Conservation (phyloP, 352 stramenopile species). For the Globisporangium polare region DNA sequence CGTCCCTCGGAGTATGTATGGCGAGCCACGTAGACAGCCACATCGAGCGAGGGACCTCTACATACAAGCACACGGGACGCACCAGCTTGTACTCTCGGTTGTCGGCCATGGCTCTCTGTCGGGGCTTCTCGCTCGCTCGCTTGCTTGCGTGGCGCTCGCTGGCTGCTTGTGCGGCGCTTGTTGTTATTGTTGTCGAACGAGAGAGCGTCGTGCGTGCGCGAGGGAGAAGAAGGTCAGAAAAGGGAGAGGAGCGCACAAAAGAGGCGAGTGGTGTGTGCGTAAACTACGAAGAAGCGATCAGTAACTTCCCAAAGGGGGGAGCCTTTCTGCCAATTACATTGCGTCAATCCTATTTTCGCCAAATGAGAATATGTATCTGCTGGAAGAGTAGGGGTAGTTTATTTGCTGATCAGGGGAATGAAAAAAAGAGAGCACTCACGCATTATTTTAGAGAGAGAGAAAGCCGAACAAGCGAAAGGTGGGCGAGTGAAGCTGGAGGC, state of each 20-base stretch:
- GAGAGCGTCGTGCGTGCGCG: constrained; percentile 2
- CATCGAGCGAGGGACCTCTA: background rate
- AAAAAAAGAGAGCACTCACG: too few relatives aligned
- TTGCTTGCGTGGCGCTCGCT: background rate
- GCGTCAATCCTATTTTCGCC: too few relatives aligned
- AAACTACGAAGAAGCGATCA: background rate
- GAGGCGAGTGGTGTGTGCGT: background rate
- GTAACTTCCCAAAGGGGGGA: too few relatives aligned
- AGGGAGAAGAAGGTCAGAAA: background rate
- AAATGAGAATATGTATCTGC: too few relatives aligned
- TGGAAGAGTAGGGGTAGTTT: too few relatives aligned
- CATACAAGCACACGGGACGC: constrained; percentile 9
- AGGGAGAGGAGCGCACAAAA: background rate
- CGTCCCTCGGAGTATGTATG: too few relatives aligned
- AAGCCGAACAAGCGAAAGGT: too few relatives aligned
- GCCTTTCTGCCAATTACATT: too few relatives aligned
- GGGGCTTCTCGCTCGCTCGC: background rate
- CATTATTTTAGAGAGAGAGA: too few relatives aligned
- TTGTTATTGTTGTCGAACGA: background rate
- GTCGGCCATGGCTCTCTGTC: constrained; percentile 34
- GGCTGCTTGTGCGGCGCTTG: background rate
- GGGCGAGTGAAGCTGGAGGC: too few relatives aligned
- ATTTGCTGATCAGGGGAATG: too few relatives aligned
- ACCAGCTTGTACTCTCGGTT: constrained; percentile 87
- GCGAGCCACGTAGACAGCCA: background rate